A percentile compares a stretch with the other conserved stretches of the same genome.
Evolutionary conservation across 2,329 filamentous ascomycete species (phyloP).

Genomic region (Gyromitra esculenta): DNA sequence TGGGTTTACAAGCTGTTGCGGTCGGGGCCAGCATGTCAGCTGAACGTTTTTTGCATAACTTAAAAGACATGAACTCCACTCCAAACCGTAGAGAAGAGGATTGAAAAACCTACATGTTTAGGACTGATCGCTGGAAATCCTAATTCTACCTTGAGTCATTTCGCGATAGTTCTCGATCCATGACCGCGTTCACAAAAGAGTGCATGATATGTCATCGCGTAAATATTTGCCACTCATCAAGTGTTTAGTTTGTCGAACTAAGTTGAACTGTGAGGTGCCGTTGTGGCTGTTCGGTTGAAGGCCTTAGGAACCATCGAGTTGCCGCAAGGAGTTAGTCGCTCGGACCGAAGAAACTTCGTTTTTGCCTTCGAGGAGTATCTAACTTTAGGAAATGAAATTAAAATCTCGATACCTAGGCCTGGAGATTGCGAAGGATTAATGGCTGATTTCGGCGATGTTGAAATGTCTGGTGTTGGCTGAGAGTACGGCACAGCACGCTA

Average conservation of each 20-base stretch:
- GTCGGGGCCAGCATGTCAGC: constrained; percentile 20
- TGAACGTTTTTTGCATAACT: constrained; percentile 25
- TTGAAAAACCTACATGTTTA: constrained; percentile 5
- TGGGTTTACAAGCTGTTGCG: neutral
- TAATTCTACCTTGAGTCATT: constrained; percentile 17
- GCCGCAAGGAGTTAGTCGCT: constrained; percentile 19
- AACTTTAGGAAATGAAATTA: constrained; percentile 22
- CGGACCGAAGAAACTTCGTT: neutral
- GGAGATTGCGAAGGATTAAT: neutral
- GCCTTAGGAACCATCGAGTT: constrained; percentile 7
- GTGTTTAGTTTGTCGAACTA: neutral
- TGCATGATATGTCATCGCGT: constrained; percentile 15
- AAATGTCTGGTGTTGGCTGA: constrained; percentile 28
- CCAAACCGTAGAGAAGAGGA: neutral
- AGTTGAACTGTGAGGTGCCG: neutral
- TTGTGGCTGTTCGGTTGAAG: constrained; percentile 13
- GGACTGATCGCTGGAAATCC: neutral
- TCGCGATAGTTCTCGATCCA: constrained; percentile 5
- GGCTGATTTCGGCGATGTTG: constrained; percentile 18
- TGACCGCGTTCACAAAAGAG: constrained; percentile 2
- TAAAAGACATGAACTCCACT: constrained; percentile 20
- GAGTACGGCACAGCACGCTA: constrained; percentile 43
- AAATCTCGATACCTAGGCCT: constrained; percentile 15
- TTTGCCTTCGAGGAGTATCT: neutral
- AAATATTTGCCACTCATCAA: constrained; percentile 23